Evolutionary conservation across 2,329 filamentous ascomycete species (phyloP), one percentile per base, ranked within the genome.

Genomic region (Sphaerulina populicola): DNA sequence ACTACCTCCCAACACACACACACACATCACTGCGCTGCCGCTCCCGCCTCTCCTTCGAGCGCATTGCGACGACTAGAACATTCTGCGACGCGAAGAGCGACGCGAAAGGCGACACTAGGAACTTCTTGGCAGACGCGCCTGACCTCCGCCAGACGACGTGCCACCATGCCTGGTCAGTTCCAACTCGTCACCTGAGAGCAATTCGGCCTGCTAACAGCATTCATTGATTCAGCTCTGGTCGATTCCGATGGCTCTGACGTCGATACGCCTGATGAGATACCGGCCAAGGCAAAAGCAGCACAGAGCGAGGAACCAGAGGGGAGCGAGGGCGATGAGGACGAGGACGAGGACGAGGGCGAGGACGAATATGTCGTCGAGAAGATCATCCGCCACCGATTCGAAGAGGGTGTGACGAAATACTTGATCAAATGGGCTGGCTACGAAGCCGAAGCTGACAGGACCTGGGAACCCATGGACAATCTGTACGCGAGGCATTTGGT

Each of bases 401-500:
- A 77, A 8, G 53, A 80, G 71, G 78, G 77, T 15, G 65, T 66
- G 4, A 62, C 82, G 0, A 74, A 76, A 42, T 89, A 85, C 62
- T 76, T 83, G 46, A 85, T 93, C 33, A 89, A 91, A 62, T 93
- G 87, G 87, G 80, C 86, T 57, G 86, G 86, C 2, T 93, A 83
- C 55, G 79, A 86, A 0, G 78, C 82, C 55, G 80, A 82, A 55
- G 67, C 72, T 0, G 87, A 93, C 58, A 70, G 79, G 62, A 93
- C 87, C 0, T 91, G 86, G 86, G 87, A 93, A 64, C 82, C 85
- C 0, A 82, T 87, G 60, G 79, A 81, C 9, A 90, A 89, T 59
- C 71, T 88, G 79, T 82, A 68, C 53, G 75, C 53, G 12, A 9
- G 21, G 7, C 21, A 6, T 15, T 6, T 39, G 2, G 38, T 5